Conservation (phyloP, 31 red algal genomes). For the Odonthalia washingtoniensis region DNA sequence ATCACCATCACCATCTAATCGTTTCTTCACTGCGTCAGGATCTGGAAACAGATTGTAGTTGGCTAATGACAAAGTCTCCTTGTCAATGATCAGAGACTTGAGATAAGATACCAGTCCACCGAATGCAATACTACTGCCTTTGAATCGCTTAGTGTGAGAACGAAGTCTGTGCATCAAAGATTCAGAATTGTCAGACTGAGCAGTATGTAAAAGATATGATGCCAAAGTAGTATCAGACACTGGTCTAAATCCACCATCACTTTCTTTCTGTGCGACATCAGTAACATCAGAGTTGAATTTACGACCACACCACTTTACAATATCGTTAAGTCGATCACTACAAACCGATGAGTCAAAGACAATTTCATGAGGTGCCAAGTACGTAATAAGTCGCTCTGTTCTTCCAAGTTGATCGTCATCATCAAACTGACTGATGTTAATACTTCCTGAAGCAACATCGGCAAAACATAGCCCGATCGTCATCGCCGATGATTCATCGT, state of each 20-base stretch:
- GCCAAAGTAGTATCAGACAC: constrained; percentile 54
- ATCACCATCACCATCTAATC: neutral
- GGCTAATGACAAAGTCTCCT: constrained; percentile 76
- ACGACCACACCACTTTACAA: constrained; percentile 60
- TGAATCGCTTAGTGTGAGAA: constrained; percentile 38
- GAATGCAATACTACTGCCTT: constrained; percentile 55
- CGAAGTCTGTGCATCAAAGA: constrained; percentile 43
- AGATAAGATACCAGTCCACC: constrained; percentile 69
- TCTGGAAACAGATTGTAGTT: constrained; percentile 77
- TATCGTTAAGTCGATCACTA: constrained; percentile 39
- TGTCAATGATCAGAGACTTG: constrained; percentile 66
- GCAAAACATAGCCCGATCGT: constrained; percentile 86
- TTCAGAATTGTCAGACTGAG: constrained; percentile 4
- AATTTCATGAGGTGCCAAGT: constrained; percentile 77
- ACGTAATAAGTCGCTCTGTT: constrained; percentile 76
- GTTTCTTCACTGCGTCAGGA: constrained; percentile 20
- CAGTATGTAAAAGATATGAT: constrained; percentile 35
- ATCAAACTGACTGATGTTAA: constrained; percentile 79
- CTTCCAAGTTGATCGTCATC: constrained; percentile 56
- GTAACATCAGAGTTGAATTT: constrained; percentile 54
- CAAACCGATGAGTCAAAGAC: constrained; percentile 53
- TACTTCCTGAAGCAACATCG: constrained; percentile 83
- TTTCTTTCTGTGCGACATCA: constrained; percentile 36
- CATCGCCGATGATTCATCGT: neutral
- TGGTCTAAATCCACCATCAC: constrained; percentile 55